Evolutionary conservation across 306 rosid species (phyloP), one percentile per base, ranked within the genome.

Genomic region (Chamaecrista fasciculata): DNA sequence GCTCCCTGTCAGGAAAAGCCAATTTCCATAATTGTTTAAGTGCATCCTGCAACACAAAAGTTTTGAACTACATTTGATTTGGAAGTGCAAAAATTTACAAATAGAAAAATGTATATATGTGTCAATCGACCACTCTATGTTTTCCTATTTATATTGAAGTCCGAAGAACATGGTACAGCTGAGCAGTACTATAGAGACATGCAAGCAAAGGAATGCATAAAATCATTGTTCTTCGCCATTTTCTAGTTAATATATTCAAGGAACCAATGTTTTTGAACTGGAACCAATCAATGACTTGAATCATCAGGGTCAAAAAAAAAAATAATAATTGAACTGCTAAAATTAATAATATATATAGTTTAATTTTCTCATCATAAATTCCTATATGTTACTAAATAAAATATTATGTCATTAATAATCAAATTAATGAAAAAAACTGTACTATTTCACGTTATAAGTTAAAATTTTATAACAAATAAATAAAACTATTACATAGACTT

Each of bases 1-100:
- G 86, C 82, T 84, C 92, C 85, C 81, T 84, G 43, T 75, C 82
- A 12, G 97, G 97, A 78, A 77, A 94, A 80, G 99, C 97, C 85
- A 94, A 78, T 42, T 83, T 86, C 99, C 99, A 94, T 64, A 94
- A 56, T 63, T 76, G 81, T 77, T 47, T 84, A 25, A 94, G 92
- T 24, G 96, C 96, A 67, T 86, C 96, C 99, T 94, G 82, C 74
- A 81, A 78, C 16, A 26, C 66, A 75, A 16, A 64, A 23, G 59
- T 6, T 42, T 52, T 11, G 14, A 39, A 58, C 57, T 26, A 4
- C 29, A 26, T 49, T 33, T 40, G 39, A 15, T 34, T 60, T 14
- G 40, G 56, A 71, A 63, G 69, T 46, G 53, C 3, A 50, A 46
- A 39, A 39, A 26, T 18, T 8, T 60, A 31, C 37, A 19, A 19